Evolutionary conservation across 1,284 basidiomycete genomes (phyloP), one percentile per base, ranked within the genome.

Genomic region (Cryptococcus sp.): DNA sequence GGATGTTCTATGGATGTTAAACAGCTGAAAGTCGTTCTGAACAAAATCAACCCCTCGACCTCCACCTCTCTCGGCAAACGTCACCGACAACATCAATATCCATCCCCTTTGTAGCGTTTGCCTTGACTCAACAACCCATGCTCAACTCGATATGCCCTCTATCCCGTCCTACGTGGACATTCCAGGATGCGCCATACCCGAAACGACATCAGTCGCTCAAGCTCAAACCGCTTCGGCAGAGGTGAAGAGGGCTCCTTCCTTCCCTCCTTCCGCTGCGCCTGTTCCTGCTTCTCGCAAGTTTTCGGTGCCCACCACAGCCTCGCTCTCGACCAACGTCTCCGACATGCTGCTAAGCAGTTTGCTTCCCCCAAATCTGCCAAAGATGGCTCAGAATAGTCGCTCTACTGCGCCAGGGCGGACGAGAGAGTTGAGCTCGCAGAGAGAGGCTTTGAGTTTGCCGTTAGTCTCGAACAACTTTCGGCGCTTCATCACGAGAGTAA

Each of bases 391-490:
- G 11, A 31, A 36, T 19, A 42, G 36, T 18, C 35, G 25, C 19
- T 39, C 23, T 1, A 25, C 25, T 21, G 48, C 40, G 19, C 48
- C 53, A 31, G 53, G 57, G 4, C 33, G 45, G 28, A 54, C 57
- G 22, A 56, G 63, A 31, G 62, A 65, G 46, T 52, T 74, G 38
- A 70, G 65, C 28, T 62, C 60, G 4, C 71, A 72, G 53, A 48
- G 60, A 37, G 68, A 72, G 42, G 53, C 55, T 18, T 53, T 74
- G 31, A 68, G 65, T 43, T 44, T 74, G 12, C 65, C 63, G 14
- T 43, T 71, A 37, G 59, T 72, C 53, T 66, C 62, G 19, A 68
- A 68, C 48, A 74, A 72, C 51, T 74, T 74, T 45, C 51, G 69
- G 46, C 56, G 72, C 14, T 74, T 74, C 47, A 60, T 74, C 37